These are phyloP conservation scores for Arctium minus DNA, from an alignment of 129 eudicot genomes.

Conservation along the genomic window DNA sequence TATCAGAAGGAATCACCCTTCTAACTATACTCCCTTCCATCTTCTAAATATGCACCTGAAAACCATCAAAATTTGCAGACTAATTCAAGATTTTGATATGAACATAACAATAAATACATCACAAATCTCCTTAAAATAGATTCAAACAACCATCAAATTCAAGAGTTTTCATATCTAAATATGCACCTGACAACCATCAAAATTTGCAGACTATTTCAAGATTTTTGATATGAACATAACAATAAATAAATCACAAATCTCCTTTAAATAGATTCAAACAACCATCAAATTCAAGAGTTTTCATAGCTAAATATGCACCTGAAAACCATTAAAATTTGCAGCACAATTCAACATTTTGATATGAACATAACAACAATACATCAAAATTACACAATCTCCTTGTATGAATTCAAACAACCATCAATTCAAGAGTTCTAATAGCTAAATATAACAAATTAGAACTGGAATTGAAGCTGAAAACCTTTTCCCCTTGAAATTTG, in stretches of 20 bases:
- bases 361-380: background rate
- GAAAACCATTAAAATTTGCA: background rate
- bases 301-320: background rate
- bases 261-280: background rate
- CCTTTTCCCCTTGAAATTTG: background rate
- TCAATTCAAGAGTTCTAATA: background rate
- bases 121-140: background rate
- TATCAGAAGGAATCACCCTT: conserved; percentile 95
- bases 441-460: background rate
- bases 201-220: background rate
- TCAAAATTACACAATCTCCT: no score
- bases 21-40: conserved; percentile 87
- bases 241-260: background rate
- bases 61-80: background rate
- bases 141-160: background rate
- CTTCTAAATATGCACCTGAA: conserved; percentile 31
- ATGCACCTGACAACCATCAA: background rate
- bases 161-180: background rate
- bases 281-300: background rate
- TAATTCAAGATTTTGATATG: background rate
- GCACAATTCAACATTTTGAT: background rate
- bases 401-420: background rate
- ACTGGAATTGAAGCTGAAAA: background rate
- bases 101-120: background rate
- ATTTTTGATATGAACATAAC: background rate